Evolutionary conservation across 2,329 filamentous ascomycete genomes (phyloP).

Genomic region (Pleurostoma richardsiae): DNA sequence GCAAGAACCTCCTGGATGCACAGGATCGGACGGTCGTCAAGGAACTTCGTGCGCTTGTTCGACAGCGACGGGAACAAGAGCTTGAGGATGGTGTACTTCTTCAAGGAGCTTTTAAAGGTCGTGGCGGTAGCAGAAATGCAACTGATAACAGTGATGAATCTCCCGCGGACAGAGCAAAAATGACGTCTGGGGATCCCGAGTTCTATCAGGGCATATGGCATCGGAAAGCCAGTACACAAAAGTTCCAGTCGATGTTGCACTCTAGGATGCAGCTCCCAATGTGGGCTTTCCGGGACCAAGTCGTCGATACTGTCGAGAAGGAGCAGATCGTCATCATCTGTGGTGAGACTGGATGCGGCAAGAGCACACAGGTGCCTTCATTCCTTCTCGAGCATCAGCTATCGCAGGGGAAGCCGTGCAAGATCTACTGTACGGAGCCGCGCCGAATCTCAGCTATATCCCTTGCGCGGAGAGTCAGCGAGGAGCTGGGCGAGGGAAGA

Average conservation of each 20-base stretch:
- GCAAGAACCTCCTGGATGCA: slow-evolving; percentile 65
- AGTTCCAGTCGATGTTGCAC: slow-evolving; percentile 75
- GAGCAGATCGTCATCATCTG: slow-evolving; percentile 90
- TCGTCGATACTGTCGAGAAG: slow-evolving; percentile 69
- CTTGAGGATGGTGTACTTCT: slow-evolving; percentile 71
- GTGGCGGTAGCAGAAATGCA: slow-evolving; percentile 38
- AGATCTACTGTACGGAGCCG: slow-evolving; percentile 93
- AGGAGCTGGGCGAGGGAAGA: slow-evolving; percentile 84
- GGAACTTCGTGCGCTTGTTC: slow-evolving; percentile 64
- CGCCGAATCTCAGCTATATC: slow-evolving; percentile 95
- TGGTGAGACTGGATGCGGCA: slow-evolving; percentile 94
- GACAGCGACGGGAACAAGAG: slow-evolving; percentile 63
- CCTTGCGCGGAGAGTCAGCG: slow-evolving; percentile 84
- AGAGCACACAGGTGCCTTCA: slow-evolving; percentile 95
- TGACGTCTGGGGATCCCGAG: slow-evolving; percentile 33
- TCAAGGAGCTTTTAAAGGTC: slow-evolving; percentile 68
- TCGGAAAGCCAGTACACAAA: slow-evolving; percentile 49
- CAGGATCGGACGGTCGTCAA: slow-evolving; percentile 65
- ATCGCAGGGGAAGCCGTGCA: slow-evolving; percentile 72
- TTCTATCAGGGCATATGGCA: slow-evolving; percentile 54
- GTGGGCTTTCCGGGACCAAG: slow-evolving; percentile 75
- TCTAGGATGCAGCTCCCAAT: slow-evolving; percentile 81
- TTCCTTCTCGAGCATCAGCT: slow-evolving; percentile 90
- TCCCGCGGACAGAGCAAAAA: slow-evolving; percentile 36
- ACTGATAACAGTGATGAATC: slow-evolving; percentile 45